Evolutionary conservation across 2,329 filamentous ascomycete genomes (phyloP).

Genomic region (Pseudogymnoascus sp.): DNA sequence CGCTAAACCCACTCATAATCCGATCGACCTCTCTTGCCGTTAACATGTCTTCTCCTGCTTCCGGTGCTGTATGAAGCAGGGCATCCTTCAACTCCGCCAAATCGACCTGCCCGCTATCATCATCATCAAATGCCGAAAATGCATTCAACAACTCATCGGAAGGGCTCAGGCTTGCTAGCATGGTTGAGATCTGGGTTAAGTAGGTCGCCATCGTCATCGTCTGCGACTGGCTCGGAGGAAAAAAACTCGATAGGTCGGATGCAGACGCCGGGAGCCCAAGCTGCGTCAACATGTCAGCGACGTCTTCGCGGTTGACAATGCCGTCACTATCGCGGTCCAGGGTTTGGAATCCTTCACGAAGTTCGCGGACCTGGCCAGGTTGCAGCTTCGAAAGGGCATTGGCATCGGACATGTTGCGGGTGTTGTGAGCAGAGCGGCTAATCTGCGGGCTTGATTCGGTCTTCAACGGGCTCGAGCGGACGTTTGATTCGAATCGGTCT

Average conservation of each 20-base stretch:
- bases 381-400: constrained; percentile 66
- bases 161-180: constrained; percentile 67
- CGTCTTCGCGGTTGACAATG: constrained; percentile 70
- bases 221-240: constrained; percentile 62
- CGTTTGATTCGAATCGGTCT: constrained; percentile 11
- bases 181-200: constrained; percentile 69
- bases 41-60: constrained; percentile 59
- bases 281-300: constrained; percentile 80
- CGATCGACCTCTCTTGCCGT: constrained; percentile 72
- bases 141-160: constrained; percentile 77
- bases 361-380: constrained; percentile 72
- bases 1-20: constrained; percentile 80
- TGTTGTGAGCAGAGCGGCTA: constrained; percentile 21
- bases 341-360: constrained; percentile 90
- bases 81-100: constrained; percentile 74
- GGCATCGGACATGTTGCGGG: constrained; percentile 27
- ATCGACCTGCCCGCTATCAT: constrained; percentile 90
- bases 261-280: constrained; percentile 68
- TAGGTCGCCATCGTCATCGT: constrained; percentile 80
- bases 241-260: constrained; percentile 70
- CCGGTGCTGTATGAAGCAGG: constrained; percentile 71
- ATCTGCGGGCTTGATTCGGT: constrained; percentile 27
- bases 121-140: constrained; percentile 90
- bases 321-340: constrained; percentile 86
- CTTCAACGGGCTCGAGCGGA: constrained; percentile 24